phyloP scores from a whole-genome alignment of 2,329 filamentous ascomycete species.

The Cladosporium sp. region DNA sequence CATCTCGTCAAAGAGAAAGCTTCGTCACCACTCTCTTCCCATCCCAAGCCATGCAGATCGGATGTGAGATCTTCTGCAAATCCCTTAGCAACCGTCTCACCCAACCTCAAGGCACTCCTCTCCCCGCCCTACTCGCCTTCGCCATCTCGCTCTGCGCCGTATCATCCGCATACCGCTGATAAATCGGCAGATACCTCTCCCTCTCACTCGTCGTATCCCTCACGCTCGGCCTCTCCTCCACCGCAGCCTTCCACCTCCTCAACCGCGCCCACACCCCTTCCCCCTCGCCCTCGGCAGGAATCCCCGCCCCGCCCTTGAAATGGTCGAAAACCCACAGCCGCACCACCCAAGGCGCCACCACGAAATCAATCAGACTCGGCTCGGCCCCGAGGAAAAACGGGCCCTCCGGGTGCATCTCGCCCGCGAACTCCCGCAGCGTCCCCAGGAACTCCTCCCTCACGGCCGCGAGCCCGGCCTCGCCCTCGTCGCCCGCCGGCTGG shows the following conservation, averaged over 20 bases:
- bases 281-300: constrained; percentile 47
- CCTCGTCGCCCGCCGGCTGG: constrained; percentile 42
- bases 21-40: too few relatives aligned
- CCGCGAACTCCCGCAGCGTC: constrained; percentile 60
- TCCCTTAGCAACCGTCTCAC: too few relatives aligned
- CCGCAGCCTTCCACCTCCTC: constrained; percentile 62
- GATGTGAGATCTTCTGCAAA: not conserved
- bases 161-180: constrained; percentile 53
- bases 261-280: constrained; percentile 64
- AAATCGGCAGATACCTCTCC: constrained; percentile 67
- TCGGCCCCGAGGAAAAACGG: constrained; percentile 68
- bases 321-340: constrained; percentile 73
- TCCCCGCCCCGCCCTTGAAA: constrained; percentile 63
- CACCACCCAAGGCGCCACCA: constrained; percentile 69
- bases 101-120: constrained; percentile 57
- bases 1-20: too few relatives aligned
- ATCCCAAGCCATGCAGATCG: too few relatives aligned
- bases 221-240: constrained; percentile 62
- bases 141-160: constrained; percentile 50
- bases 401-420: constrained; percentile 57
- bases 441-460: constrained; percentile 59
- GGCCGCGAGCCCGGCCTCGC: constrained; percentile 42
- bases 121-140: constrained; percentile 57
- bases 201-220: constrained; percentile 67
- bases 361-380: constrained; percentile 69